phyloP scores from a whole-genome alignment of 164 flowering plant genomes.

The Sextonia rubra region DNA sequence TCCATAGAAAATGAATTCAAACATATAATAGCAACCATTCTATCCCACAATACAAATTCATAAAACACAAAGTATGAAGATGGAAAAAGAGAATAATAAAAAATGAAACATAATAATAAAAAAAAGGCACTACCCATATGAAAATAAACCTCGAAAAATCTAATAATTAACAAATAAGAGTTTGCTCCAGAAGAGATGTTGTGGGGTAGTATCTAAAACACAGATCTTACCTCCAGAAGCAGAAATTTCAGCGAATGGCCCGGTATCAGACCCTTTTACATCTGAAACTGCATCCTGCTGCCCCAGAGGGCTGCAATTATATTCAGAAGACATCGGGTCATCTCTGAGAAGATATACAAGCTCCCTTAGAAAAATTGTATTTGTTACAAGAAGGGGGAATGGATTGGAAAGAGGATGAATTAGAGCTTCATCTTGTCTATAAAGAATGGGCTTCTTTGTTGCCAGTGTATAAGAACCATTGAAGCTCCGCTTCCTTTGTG shows the following conservation, averaged over 20 bases:
- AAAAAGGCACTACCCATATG: too few species aligned
- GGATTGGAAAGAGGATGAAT: conserved; percentile 4
- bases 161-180: too few species aligned
- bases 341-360: background rate
- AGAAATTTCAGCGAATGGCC: background rate
- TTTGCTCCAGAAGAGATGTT: background rate
- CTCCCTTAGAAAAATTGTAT: background rate
- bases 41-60: too few species aligned
- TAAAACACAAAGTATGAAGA: too few species aligned
- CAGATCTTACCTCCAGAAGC: background rate
- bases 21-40: too few species aligned
- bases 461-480: background rate
- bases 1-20: too few species aligned
- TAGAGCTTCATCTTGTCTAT: background rate
- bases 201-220: background rate
- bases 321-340: background rate
- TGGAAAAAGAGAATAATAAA: too few species aligned
- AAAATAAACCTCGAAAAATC: too few species aligned
- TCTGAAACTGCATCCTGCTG: background rate
- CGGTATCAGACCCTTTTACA: background rate
- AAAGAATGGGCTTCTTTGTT: background rate
- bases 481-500: background rate
- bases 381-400: background rate
- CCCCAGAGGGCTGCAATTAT: background rate
- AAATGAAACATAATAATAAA: too few species aligned